These are phyloP conservation scores for Trichomonas vaginalis DNA, from an alignment of 208 protist species.

Conservation along the genomic window DNA sequence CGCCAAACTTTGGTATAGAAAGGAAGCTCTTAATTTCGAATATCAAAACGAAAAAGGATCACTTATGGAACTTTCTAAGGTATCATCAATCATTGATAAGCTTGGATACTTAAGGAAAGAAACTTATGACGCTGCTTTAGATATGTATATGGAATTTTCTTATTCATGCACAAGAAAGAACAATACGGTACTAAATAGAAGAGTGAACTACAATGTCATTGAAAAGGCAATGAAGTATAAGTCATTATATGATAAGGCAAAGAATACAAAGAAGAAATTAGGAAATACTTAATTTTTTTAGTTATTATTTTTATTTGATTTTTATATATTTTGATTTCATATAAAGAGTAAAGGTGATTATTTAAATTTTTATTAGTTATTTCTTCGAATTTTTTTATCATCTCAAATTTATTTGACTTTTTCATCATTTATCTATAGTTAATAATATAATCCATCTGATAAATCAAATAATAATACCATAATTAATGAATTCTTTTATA, in stretches of 20 bases:
- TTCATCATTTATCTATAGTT: no score
- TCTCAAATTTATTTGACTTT: no score
- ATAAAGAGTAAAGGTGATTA: no score
- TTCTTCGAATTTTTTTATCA: no score
- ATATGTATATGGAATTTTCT: background rate
- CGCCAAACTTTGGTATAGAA: background rate
- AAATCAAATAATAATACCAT: no score
- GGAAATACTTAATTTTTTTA: background rate
- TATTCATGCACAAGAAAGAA: background rate
- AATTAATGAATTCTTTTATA: no score
- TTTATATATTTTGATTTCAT: no score
- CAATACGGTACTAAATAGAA: background rate
- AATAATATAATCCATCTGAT: no score
- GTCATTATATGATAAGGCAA: background rate
- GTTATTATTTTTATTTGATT: background rate
- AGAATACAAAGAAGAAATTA: background rate
- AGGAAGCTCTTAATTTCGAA: background rate
- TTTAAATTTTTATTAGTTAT: no score
- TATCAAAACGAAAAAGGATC: background rate
- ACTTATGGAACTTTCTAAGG: background rate
- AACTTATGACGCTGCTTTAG: background rate
- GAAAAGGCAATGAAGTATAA: background rate
- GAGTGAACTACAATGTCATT: background rate
- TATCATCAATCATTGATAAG: background rate
- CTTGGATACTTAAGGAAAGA: background rate